Percentiles rank a stretch among this genome's conserved stretches.
phyloP scores from a whole-genome alignment of 2,329 filamentous ascomycete species.

The Fusarium circinatum region DNA sequence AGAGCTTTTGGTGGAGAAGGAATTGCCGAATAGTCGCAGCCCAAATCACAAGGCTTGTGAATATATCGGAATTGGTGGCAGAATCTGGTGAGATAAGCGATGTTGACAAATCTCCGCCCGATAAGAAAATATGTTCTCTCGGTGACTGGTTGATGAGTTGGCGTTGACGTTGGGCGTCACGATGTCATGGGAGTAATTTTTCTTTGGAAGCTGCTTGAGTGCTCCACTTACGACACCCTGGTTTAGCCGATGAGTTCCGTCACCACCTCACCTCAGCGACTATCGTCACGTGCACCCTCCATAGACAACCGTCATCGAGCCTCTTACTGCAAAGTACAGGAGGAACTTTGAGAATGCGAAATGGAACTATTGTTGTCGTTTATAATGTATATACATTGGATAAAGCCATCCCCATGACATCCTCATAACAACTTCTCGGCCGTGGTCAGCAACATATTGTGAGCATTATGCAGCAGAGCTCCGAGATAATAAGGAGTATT shows the following conservation, averaged over 20 bases:
- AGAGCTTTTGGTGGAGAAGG: conserved; percentile 6
- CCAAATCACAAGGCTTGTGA: not conserved
- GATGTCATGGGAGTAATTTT: conserved; percentile 43
- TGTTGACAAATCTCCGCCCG: conserved; percentile 10
- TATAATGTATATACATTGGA: not conserved
- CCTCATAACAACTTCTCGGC: not conserved
- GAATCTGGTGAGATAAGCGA: not conserved
- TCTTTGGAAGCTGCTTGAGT: conserved; percentile 33
- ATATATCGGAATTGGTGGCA: not conserved
- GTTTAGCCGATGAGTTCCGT: conserved; percentile 40
- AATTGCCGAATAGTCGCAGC: not conserved
- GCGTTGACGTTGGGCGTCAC: conserved; percentile 41
- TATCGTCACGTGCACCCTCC: conserved; percentile 37
- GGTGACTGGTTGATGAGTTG: conserved; percentile 29
- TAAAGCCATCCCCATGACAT: not conserved
- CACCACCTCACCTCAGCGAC: not conserved
- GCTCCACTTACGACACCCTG: conserved; percentile 8
- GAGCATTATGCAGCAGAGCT: not conserved
- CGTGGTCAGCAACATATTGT: not conserved
- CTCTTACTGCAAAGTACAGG: not conserved
- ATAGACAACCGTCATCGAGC: not conserved
- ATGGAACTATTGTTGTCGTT: not conserved
- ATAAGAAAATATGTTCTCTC: conserved; percentile 30
- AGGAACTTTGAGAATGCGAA: not conserved
- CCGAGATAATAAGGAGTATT: not conserved